Evolutionary conservation across 768 basidiomycete genomes (phyloP).

Genomic region (Lactifluus subvellereus): DNA sequence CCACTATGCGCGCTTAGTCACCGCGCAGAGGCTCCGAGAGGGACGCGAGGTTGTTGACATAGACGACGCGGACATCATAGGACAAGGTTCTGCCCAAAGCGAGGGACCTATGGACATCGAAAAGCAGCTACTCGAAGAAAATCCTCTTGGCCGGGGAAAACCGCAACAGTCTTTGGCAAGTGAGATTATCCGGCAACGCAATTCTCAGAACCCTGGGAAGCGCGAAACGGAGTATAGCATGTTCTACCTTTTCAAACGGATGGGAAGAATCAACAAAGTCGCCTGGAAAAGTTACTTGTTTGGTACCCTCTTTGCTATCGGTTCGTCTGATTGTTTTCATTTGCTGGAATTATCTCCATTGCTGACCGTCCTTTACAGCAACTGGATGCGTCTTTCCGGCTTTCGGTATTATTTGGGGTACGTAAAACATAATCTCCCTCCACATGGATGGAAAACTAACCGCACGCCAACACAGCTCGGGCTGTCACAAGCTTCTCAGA

Average conservation of each 20-base stretch:
- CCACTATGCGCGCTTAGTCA: constrained; percentile 65
- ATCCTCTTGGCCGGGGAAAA: constrained; percentile 45
- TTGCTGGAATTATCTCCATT: not conserved
- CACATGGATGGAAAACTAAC: not conserved
- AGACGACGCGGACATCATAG: constrained; percentile 17
- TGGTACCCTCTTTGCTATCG: constrained; percentile 45
- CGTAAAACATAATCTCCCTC: constrained; percentile 24
- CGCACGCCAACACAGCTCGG: constrained; percentile 29
- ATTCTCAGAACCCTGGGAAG: constrained; percentile 27
- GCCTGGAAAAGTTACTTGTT: constrained; percentile 52
- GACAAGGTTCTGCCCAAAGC: not conserved
- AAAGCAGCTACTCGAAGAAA: constrained; percentile 48
- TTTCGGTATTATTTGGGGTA: constrained; percentile 58
- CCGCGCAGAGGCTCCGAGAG: constrained; percentile 70
- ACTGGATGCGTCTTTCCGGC: constrained; percentile 66
- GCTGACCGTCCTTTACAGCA: constrained; percentile 6
- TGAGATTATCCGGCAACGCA: constrained; percentile 48
- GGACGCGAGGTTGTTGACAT: constrained; percentile 18
- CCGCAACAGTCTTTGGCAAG: constrained; percentile 59
- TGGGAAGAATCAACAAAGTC: too few species aligned
- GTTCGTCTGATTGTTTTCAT: not conserved
- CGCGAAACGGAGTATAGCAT: constrained; percentile 34
- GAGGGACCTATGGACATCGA: constrained; percentile 35
- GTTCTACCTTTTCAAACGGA: too few species aligned
- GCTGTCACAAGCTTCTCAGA: constrained; percentile 50